Base-by-base conservation (phyloP, 192 early-diverging fungal genomes). In the Umbelopsis vinacea region DNA sequence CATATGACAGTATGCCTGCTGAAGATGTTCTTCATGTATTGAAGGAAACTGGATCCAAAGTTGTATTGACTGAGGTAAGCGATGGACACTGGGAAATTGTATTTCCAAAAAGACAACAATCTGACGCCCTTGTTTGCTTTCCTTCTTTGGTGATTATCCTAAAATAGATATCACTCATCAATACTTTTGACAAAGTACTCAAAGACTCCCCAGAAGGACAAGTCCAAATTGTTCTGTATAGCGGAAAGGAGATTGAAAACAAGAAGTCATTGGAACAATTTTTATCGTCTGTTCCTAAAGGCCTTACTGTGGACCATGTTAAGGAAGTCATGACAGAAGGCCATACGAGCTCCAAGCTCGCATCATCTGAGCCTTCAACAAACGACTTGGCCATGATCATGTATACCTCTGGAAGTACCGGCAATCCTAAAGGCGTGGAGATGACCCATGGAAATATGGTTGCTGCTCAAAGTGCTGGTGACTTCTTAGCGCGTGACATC, bases 1-100 rank as follows among this genome's bases (percentile, higher is more conserved):
- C 91, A 21, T 90, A 89, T 72, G 89, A 89, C 47, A 92, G 90
- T 37, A 88, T 95, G 71, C 92, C 92, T 46, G 86, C 88, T 46
- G 88, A 90, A 21, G 92, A 90, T 22, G 84, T 95, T 47, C 53
- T 75, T 38, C 90, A 87, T 69, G 89, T 91, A 14, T 76, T 95
- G 63, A 84, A 89, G 21, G 73, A 81, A 53, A 72, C 76, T 2
- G 37, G 40, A 11, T 35, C 76, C 15, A 74, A 68, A 71, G 82
- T 79, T 22, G 77, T 86, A 21, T 86, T 86, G 70, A 82, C 82
- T 22, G 82, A 84, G 60, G 81, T 82, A 23, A 74, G 40, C 38
- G 22, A 24, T 54, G 21, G 17, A 54, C 45, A 14, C 10, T 5
- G 17, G 17, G 12, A 35, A 17, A 46, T 23, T 22, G 24, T 19